A percentile compares a stretch with the other conserved stretches of the same genome.
Evolutionary conservation across 2,329 filamentous ascomycete genomes (phyloP).

Genomic region (Ceratocystis diversiconidia): DNA sequence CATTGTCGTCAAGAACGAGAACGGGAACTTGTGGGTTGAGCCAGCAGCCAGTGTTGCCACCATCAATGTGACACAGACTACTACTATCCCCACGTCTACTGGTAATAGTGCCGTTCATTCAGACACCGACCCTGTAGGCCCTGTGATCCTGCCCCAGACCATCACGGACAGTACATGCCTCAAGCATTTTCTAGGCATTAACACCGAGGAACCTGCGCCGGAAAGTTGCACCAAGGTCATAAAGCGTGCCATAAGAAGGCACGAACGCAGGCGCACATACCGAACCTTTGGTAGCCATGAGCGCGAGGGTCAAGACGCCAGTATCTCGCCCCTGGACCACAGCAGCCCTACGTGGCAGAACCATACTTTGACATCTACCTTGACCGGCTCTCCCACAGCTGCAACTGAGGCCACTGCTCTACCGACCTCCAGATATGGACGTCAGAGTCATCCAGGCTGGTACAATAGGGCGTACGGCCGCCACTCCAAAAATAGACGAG

Average conservation of each 20-base stretch:
- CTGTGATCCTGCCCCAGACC: neutral
- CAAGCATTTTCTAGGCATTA: neutral
- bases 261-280: neutral
- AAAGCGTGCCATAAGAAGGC: neutral
- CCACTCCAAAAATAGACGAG: neutral
- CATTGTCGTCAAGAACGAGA: conserved; percentile 3
- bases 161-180: neutral
- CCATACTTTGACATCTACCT: neutral
- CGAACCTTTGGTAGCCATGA: neutral
- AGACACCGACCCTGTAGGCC: neutral
- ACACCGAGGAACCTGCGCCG: neutral
- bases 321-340: neutral
- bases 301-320: neutral
- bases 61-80: neutral
- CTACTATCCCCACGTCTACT: neutral
- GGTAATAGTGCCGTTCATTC: neutral
- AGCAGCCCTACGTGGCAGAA: neutral
- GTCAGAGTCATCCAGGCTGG: neutral
- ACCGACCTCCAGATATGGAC: neutral
- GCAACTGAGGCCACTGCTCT: neutral
- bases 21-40: neutral
- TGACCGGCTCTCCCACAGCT: neutral
- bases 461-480: neutral
- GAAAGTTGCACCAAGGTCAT: neutral
- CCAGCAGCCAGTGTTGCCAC: neutral